A percentile compares a stretch with the other conserved stretches of the same genome.
Conservation (phyloP, 2,329 filamentous ascomycete genomes). For the Hymenoscyphus linearis region DNA sequence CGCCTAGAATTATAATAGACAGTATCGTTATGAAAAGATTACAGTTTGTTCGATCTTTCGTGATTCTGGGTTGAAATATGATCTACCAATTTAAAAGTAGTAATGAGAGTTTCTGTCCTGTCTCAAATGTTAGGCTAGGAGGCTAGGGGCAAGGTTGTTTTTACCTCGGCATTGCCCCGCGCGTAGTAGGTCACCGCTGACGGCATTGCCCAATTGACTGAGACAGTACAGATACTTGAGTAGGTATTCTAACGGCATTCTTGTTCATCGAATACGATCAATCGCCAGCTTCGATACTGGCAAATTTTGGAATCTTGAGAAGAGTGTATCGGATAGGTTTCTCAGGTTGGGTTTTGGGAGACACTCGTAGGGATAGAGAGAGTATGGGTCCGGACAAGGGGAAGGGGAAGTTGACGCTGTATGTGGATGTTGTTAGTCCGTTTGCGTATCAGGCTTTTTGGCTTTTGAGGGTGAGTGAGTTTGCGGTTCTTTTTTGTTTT, state of each 20-base stretch:
- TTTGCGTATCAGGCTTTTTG: constrained; percentile 57
- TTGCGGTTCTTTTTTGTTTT: not conserved
- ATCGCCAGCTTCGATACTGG: too few species aligned
- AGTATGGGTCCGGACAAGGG: not conserved
- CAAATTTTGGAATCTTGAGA: too few species aligned
- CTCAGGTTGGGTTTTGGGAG: too few species aligned
- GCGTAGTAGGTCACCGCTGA: too few species aligned
- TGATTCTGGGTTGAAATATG: too few species aligned
- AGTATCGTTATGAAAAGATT: not conserved
- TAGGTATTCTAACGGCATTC: too few species aligned
- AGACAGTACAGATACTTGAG: too few species aligned
- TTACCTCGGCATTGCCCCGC: not conserved
- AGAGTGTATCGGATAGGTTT: too few species aligned
- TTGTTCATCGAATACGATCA: too few species aligned
- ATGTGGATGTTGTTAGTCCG: constrained; percentile 53
- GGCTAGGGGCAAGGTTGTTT: not conserved
- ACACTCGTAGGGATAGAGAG: too few species aligned
- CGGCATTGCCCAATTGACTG: too few species aligned
- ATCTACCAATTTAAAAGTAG: too few species aligned
- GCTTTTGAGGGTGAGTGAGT: constrained; percentile 42
- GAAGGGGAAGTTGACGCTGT: constrained; percentile 42
- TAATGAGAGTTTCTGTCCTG: not conserved
- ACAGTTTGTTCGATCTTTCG: not conserved
- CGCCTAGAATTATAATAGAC: not conserved
- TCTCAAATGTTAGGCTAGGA: not conserved